phyloP scores from a whole-genome alignment of 2,329 filamentous ascomycete species.

The Cladophialophora exuberans region DNA sequence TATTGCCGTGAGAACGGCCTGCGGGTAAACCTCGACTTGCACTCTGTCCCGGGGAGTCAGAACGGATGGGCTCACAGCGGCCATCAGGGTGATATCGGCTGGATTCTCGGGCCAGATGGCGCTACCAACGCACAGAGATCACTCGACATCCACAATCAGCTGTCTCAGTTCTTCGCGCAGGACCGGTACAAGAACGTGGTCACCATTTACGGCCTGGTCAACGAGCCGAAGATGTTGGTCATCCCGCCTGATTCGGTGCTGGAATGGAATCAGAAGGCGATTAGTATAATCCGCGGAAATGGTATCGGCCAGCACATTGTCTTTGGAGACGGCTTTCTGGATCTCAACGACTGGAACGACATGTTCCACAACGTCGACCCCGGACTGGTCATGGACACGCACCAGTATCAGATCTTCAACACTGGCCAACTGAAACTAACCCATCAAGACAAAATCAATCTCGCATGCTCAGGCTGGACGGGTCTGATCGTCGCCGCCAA shows the following conservation, averaged over 20 bases:
- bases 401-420: conserved; percentile 99
- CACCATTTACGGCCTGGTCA: conserved; percentile 89
- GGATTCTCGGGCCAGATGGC: conserved; percentile 90
- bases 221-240: conserved; percentile 86
- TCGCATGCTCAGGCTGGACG: conserved; percentile 87
- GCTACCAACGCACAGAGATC: conserved; percentile 76
- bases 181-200: conserved; percentile 90
- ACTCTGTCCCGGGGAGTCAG: conserved; percentile 88
- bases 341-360: conserved; percentile 87
- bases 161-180: conserved; percentile 92
- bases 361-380: conserved; percentile 71
- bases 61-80: conserved; percentile 99
- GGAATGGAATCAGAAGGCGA: conserved; percentile 76
- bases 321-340: conserved; percentile 94
- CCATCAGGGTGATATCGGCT: conserved; percentile 75
- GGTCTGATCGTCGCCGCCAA: conserved; percentile 74
- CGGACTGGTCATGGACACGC: conserved; percentile 83
- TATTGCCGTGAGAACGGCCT: conserved; percentile 91
- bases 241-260: conserved; percentile 68
- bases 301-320: conserved; percentile 73
- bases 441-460: conserved; percentile 81
- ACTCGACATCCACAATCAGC: conserved; percentile 81
- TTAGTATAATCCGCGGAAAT: conserved; percentile 73
- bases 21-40: conserved; percentile 88
- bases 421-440: conserved; percentile 78